Evolutionary conservation across 352 stramenopile species (phyloP).

Genomic region (Globisporangium splendens): DNA sequence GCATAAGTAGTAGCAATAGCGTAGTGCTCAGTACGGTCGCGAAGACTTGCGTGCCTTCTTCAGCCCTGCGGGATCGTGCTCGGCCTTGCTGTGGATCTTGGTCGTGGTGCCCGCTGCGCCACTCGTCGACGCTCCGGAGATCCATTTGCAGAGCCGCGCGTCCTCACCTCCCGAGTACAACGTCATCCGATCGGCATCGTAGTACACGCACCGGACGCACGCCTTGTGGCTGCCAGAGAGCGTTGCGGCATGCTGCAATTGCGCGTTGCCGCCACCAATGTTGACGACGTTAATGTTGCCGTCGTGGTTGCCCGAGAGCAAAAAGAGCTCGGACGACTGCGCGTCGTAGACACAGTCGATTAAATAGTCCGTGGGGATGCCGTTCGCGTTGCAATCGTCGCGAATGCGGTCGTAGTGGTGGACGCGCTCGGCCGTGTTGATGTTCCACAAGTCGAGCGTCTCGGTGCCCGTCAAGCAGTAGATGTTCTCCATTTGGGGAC

Average conservation of each 20-base stretch:
- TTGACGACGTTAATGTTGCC: constrained; percentile 72
- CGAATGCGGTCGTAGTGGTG: constrained; percentile 77
- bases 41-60: constrained; percentile 75
- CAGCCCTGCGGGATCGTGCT: constrained; percentile 41
- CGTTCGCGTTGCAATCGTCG: constrained; percentile 65
- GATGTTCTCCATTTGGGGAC: constrained; percentile 72
- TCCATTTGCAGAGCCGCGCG: constrained; percentile 81
- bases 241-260: constrained; percentile 46
- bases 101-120: not conserved
- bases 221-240: constrained; percentile 77
- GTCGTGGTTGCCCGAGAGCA: constrained; percentile 75
- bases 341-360: constrained; percentile 86
- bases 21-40: constrained; percentile 47
- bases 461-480: constrained; percentile 86
- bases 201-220: constrained; percentile 79
- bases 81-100: constrained; percentile 16
- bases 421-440: constrained; percentile 76
- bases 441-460: constrained; percentile 89
- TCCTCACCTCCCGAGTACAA: constrained; percentile 87
- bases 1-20: not conserved
- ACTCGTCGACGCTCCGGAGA: not conserved
- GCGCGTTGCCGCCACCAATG: constrained; percentile 49
- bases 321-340: constrained; percentile 60
- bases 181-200: constrained; percentile 38
- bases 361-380: constrained; percentile 78